Evolutionary conservation across 345 rosid species (phyloP).

Genomic region (Reutealis trisperma): DNA sequence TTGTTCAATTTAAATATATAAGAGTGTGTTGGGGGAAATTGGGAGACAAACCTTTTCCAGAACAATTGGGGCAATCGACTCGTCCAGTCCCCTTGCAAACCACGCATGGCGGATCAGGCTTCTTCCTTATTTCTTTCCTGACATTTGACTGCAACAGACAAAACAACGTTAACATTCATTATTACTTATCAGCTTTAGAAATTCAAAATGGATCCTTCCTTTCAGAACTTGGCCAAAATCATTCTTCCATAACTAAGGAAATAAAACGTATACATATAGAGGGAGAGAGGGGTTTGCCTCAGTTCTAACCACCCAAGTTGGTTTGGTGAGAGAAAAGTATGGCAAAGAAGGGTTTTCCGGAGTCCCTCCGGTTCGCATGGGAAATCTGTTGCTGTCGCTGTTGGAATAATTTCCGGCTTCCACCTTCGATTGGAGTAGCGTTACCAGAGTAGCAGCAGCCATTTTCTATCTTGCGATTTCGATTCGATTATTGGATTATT

Average conservation of each 20-base stretch:
- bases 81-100: constrained; percentile 69
- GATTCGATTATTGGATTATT: no score
- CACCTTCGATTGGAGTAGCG: not conserved
- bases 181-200: no score
- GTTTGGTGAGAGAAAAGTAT: constrained; percentile 50
- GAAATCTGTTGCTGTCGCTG: not conserved
- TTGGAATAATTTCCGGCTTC: not conserved
- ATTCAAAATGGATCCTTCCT: no score
- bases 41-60: constrained; percentile 57
- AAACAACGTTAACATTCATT: not conserved
- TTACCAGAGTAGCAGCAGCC: constrained; percentile 16
- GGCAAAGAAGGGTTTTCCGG: constrained; percentile 5
- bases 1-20: not conserved
- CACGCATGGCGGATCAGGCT: constrained; percentile 62
- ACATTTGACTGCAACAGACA: constrained; percentile 52
- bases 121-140: constrained; percentile 38
- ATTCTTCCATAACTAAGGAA: not conserved
- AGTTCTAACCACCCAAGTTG: constrained; percentile 72
- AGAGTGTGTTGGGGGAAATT: no score
- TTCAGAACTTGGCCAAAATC: not conserved
- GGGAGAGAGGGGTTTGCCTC: constrained; percentile 41
- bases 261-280: not conserved
- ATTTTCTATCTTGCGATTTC: no score
- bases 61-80: constrained; percentile 60
- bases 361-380: not conserved